Base-by-base conservation (phyloP, 495 filamentous ascomycete genomes). In the Aspergillus homomorphus region DNA sequence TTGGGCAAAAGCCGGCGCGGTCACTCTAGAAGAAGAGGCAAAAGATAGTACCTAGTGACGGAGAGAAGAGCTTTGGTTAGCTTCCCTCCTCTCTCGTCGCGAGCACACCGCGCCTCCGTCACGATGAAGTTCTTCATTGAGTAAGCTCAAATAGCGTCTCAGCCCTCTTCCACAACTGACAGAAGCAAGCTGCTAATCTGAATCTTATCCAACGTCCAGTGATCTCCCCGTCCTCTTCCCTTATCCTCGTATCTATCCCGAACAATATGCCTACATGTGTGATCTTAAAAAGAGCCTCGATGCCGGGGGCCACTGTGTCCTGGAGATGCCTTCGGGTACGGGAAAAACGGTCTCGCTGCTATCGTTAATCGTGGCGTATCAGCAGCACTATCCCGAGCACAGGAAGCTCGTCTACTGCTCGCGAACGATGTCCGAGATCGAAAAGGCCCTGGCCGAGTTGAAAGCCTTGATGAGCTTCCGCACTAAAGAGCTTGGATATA, bases 251-350 rank as follows among this genome's bases (percentile, higher is more conserved):
- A 96, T 98, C 68, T 98, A 98, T 71, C 95, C 94, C 73, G 91
- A 96, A 70, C 92, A 96, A 87, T 96, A 96, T 95, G 91, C 87
- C 62, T 98, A 98, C 76, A 99, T 99, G 94, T 93, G 89, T 65
- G 95, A 96, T 78, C 84, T 99, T 73, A 99, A 99, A 73, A 88
- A 84, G 71, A 97, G 93, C 24, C 87, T 99, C 68, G 94, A 98
- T 81, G 89, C 86, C 24, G 88, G 88, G 57, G 95, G 95, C 59
- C 91, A 98, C 77, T 95, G 92, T 74, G 92, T 99, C n/a, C 77
- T 99, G 67, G 94, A 99, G 76, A 99, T 99, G 94, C 94, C 94
- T 78, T 99, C 94, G 54, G 94, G 94, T n/a, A 99, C 94, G 24
- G 94, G 94, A 51, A 99, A 99, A 78, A 99, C 94, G 0, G 89